A percentile compares a stretch with the other conserved stretches of the same genome.
Conservation (phyloP, 192 early-diverging fungal species). For the Dissophora globulifera region DNA sequence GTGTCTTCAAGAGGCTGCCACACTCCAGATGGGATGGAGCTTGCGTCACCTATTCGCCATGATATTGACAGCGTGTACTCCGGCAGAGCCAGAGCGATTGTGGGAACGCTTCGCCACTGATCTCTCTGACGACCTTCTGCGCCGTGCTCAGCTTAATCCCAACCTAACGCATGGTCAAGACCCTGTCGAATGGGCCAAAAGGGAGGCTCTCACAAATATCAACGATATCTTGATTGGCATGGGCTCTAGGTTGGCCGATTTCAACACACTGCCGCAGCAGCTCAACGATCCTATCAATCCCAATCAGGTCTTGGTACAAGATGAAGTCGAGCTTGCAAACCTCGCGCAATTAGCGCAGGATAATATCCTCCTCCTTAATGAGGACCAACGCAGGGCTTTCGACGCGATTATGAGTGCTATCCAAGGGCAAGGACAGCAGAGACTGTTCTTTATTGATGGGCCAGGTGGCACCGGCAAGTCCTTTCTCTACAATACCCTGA, state of each 20-base stretch:
- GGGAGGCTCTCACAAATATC: not conserved
- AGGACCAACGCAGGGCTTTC: constrained; percentile 3
- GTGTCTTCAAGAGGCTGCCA: constrained; percentile 8
- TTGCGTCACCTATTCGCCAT: constrained; percentile 23
- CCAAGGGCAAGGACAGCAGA: not conserved
- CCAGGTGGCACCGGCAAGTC: constrained; percentile 30
- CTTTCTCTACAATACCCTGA: constrained; percentile 31
- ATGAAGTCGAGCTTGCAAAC: not conserved
- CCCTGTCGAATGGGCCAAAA: not conserved
- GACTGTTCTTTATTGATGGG: constrained; percentile 25
- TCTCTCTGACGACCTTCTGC: constrained; percentile 12
- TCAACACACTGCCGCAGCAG: not conserved
- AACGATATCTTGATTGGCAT: not conserved
- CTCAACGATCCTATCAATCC: not conserved
- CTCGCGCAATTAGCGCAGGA: not conserved
- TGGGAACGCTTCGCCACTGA: constrained; percentile 5
- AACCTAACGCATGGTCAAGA: too few species aligned
- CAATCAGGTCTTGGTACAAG: not conserved
- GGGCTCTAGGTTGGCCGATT: not conserved
- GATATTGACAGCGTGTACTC: constrained; percentile 12
- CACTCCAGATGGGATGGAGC: not conserved
- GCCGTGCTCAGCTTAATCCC: not conserved
- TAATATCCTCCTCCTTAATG: not conserved
- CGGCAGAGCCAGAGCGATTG: not conserved
- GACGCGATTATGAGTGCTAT: not conserved